These are phyloP conservation scores for Oidiodendron maius DNA, from an alignment of 495 filamentous ascomycete genomes.

Conservation along the genomic window DNA sequence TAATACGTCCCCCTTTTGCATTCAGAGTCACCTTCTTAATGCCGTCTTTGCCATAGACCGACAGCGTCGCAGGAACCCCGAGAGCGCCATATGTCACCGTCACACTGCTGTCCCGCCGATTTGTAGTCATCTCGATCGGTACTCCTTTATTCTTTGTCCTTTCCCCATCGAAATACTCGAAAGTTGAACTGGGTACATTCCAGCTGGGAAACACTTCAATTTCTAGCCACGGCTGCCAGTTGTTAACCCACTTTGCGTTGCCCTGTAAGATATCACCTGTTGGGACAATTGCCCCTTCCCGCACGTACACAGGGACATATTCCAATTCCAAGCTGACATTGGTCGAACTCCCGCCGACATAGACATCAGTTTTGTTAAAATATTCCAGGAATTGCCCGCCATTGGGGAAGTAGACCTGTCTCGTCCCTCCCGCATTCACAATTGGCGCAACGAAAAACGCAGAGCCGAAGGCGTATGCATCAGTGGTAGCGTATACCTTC, in stretches of 20 bases:
- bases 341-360: conserved; percentile 14
- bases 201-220: conserved; percentile 26
- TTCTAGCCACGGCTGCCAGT: conserved; percentile 23
- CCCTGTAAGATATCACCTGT: conserved; percentile 26
- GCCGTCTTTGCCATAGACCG: neutral
- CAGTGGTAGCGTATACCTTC: conserved; percentile 15
- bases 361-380: conserved; percentile 19
- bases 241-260: conserved; percentile 25
- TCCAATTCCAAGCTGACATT: conserved; percentile 10
- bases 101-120: neutral
- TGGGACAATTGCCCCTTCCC: conserved; percentile 25
- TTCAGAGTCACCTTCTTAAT: neutral
- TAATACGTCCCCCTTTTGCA: neutral
- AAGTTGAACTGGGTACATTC: conserved; percentile 10
- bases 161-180: conserved; percentile 17
- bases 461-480: conserved; percentile 27
- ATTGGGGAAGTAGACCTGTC: conserved; percentile 25
- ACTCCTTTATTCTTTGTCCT: conserved; percentile 2
- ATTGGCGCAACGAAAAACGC: conserved; percentile 28
- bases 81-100: neutral
- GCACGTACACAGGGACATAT: conserved; percentile 23
- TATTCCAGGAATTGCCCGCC: conserved; percentile 22
- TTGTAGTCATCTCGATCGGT: neutral
- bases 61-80: neutral
- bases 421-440: conserved; percentile 17